Conservation (phyloP, 2,329 filamentous ascomycete genomes). For the Truncatella angustata region DNA sequence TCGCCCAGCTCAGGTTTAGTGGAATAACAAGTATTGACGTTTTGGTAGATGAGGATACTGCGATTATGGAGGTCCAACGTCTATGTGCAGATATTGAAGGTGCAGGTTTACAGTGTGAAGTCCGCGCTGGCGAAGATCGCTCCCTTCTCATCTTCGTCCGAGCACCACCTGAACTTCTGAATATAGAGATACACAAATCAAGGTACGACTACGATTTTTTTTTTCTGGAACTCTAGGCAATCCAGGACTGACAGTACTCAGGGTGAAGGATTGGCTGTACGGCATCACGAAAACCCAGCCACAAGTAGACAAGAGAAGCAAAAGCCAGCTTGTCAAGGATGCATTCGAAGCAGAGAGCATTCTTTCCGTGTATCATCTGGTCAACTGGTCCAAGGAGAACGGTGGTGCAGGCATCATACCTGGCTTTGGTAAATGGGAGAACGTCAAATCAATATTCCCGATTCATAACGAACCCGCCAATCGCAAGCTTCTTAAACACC, state of each 20-base stretch:
- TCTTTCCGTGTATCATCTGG: slow-evolving; percentile 68
- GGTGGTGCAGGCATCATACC: slow-evolving; percentile 65
- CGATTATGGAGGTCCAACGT: slow-evolving; percentile 51
- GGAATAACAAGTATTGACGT: no score
- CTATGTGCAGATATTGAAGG: slow-evolving; percentile 59
- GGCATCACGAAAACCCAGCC: slow-evolving; percentile 66
- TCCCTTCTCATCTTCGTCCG: slow-evolving; percentile 67
- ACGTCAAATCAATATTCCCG: slow-evolving; percentile 60
- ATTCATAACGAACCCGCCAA: slow-evolving; percentile 60
- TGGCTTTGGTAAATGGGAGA: slow-evolving; percentile 55
- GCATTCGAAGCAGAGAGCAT: slow-evolving; percentile 64
- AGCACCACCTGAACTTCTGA: slow-evolving; percentile 61
- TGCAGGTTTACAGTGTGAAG: slow-evolving; percentile 67
- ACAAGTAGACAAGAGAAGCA: slow-evolving; percentile 47
- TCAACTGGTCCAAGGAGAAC: slow-evolving; percentile 54
- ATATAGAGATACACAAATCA: slow-evolving; percentile 65
- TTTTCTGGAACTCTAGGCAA: neutral
- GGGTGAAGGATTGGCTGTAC: slow-evolving; percentile 74
- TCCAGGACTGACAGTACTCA: slow-evolving; percentile 25
- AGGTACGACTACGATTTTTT: slow-evolving; percentile 42
- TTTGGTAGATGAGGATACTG: slow-evolving; percentile 47
- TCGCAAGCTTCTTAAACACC: slow-evolving; percentile 53
- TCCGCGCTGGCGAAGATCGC: slow-evolving; percentile 67
- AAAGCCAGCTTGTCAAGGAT: slow-evolving; percentile 40
- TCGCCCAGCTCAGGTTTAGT: neutral